A percentile compares a stretch with the other conserved stretches of the same genome.
Evolutionary conservation across 257 asterid genomes (phyloP).

Genomic region (Solanum gracilifrons): DNA sequence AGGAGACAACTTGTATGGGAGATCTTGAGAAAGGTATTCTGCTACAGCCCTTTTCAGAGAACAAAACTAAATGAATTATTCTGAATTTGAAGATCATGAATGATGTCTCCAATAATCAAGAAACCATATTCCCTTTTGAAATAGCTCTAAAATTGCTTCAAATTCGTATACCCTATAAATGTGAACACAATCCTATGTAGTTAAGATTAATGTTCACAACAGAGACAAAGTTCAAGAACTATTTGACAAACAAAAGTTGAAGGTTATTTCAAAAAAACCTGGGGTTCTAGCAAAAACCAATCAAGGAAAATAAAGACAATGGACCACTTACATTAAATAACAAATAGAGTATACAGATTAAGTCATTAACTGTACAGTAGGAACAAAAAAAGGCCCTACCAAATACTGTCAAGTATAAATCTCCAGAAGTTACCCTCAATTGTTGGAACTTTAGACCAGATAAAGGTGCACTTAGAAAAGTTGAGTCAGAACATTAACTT

Average conservation of each 20-base stretch:
- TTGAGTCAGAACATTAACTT: background rate
- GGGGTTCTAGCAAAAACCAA: background rate
- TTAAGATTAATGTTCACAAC: background rate
- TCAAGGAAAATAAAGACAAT: background rate
- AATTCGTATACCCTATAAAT: background rate
- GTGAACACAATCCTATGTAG: background rate
- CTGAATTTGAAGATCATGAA: background rate
- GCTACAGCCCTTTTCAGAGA: constrained; percentile 54
- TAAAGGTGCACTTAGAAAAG: too few relatives aligned
- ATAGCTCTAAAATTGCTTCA: background rate
- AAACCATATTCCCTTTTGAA: background rate
- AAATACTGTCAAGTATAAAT: background rate
- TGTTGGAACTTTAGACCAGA: background rate
- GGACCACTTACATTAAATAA: background rate
- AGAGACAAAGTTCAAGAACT: background rate
- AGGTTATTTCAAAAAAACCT: background rate
- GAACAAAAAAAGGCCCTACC: background rate
- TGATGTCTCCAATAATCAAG: background rate
- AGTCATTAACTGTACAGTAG: background rate
- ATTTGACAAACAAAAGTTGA: background rate
- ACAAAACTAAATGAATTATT: background rate
- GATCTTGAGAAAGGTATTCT: constrained; percentile 69
- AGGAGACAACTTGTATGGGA: constrained; percentile 40
- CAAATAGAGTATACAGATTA: background rate
- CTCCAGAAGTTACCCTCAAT: background rate